Evolutionary conservation across 139 green algal species (phyloP).

Genomic region (Choricystis sp.): DNA sequence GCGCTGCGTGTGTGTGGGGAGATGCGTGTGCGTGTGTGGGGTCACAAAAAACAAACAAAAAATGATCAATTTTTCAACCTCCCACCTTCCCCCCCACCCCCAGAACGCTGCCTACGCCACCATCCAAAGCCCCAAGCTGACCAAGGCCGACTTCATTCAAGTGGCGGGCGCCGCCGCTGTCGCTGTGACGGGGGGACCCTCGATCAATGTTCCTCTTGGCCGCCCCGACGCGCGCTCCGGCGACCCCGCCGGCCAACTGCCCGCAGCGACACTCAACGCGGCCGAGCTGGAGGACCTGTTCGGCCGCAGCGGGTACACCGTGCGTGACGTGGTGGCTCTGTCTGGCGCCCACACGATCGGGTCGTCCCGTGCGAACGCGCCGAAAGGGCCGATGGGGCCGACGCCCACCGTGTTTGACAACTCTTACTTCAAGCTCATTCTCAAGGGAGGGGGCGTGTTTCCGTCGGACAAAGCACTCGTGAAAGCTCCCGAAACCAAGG

Average conservation of each 20-base stretch:
- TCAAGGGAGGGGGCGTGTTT: neutral
- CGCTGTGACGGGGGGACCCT: too few species aligned
- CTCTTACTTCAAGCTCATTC: neutral
- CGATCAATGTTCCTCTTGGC: slow-evolving; percentile 3
- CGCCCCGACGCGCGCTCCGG: slow-evolving; percentile 7
- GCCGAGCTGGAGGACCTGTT: slow-evolving; percentile 32
- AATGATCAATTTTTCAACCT: too few species aligned
- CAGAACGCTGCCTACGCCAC: too few species aligned
- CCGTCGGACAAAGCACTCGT: neutral
- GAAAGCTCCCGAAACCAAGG: neutral
- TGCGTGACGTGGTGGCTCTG: slow-evolving; percentile 30
- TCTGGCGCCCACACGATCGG: slow-evolving; percentile 21
- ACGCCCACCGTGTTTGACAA: neutral
- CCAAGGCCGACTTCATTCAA: neutral
- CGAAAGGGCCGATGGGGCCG: neutral
- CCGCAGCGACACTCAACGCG: slow-evolving; percentile 10
- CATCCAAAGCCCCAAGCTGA: neutral
- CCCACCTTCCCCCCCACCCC: too few species aligned
- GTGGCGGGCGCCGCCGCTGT: neutral
- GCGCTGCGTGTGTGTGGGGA: too few species aligned
- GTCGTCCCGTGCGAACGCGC: neutral
- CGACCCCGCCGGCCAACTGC: slow-evolving; percentile 6
- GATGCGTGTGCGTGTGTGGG: too few species aligned
- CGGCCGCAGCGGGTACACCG: slow-evolving; percentile 20
- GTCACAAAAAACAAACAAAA: too few species aligned